These are phyloP conservation scores for Pseudogymnoascus sp. DNA, from an alignment of 2,329 filamentous ascomycete species.

Conservation along the genomic window DNA sequence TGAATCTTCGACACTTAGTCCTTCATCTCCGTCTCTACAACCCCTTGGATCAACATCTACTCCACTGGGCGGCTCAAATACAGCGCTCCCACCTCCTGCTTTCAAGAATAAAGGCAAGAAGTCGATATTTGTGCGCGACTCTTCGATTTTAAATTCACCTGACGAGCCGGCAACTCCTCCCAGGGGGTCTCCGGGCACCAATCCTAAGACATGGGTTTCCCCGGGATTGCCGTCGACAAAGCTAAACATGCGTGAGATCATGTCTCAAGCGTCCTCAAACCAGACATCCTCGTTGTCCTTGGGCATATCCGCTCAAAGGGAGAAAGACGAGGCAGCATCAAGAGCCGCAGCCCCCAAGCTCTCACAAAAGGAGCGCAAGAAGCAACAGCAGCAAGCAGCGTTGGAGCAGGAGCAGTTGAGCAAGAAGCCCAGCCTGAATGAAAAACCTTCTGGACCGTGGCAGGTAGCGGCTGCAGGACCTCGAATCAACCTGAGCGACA, in stretches of 20 bases:
- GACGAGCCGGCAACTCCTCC: neutral
- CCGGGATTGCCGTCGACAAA: conserved; percentile 24
- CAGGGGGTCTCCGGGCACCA: neutral
- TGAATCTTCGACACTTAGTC: conserved; percentile 15
- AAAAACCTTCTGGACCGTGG: conserved; percentile 50
- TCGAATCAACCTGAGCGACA: conserved; percentile 43
- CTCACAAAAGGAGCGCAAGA: conserved; percentile 89
- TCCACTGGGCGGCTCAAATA: neutral
- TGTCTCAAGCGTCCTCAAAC: conserved; percentile 54
- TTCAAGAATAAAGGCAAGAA: neutral
- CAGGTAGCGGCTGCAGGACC: conserved; percentile 44
- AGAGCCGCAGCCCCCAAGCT: conserved; percentile 48
- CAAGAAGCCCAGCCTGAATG: neutral
- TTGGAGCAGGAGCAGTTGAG: conserved; percentile 25
- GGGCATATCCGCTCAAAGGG: conserved; percentile 43
- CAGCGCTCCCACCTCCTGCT: neutral
- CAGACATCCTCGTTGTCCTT: conserved; percentile 44
- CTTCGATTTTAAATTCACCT: neutral
- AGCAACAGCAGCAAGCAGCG: conserved; percentile 54
- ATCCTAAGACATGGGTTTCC: conserved; percentile 25
- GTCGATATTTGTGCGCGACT: neutral
- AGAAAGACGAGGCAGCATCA: conserved; percentile 23
- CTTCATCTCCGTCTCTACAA: conserved; percentile 13
- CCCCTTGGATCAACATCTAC: neutral
- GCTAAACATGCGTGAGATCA: conserved; percentile 66